phyloP scores from a whole-genome alignment of 23 red algal genomes.

The Gracilaria domingensis region DNA sequence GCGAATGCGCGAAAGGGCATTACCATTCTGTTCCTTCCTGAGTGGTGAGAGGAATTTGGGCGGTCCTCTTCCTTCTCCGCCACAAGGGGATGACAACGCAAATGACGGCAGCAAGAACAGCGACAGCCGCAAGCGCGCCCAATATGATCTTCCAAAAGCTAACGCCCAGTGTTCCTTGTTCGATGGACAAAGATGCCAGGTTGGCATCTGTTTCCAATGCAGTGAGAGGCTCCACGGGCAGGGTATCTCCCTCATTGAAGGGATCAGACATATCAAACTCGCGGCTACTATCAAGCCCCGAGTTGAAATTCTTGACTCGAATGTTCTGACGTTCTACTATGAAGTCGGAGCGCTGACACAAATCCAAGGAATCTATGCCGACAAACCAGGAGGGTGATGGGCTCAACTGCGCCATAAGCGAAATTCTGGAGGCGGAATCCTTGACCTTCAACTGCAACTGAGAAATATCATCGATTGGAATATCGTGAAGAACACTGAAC shows the following conservation, averaged over 20 bases:
- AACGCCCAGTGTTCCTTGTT: conserved; percentile 23
- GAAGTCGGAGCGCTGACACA: conserved; percentile 26
- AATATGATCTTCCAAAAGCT: conserved; percentile 69
- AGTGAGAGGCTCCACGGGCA: conserved; percentile 14
- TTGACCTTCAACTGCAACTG: conserved; percentile 29
- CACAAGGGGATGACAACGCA: conserved; percentile 37
- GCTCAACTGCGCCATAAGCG: conserved; percentile 41
- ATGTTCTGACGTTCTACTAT: conserved; percentile 39
- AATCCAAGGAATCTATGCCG: conserved; percentile 38
- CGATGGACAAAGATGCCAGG: conserved; percentile 25
- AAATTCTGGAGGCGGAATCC: conserved; percentile 45
- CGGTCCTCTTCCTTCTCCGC: conserved; percentile 42
- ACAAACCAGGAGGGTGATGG: conserved; percentile 71
- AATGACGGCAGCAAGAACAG: conserved; percentile 31
- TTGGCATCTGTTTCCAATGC: conserved; percentile 20
- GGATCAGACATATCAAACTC: conserved; percentile 45
- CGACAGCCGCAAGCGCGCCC: conserved; percentile 54
- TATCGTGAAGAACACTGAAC: conserved; percentile 12
- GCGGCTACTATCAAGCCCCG: conserved; percentile 33
- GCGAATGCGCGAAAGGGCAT: neutral
- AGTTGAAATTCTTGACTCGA: conserved; percentile 41
- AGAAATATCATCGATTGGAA: conserved; percentile 47
- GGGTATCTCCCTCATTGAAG: conserved; percentile 39
- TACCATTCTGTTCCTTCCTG: conserved; percentile 59
- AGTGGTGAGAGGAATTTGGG: conserved; percentile 62